Percentiles rank a stretch among this genome's conserved stretches.
phyloP scores from a whole-genome alignment of 495 filamentous ascomycete genomes.

The Recurvomyces mirabilis region DNA sequence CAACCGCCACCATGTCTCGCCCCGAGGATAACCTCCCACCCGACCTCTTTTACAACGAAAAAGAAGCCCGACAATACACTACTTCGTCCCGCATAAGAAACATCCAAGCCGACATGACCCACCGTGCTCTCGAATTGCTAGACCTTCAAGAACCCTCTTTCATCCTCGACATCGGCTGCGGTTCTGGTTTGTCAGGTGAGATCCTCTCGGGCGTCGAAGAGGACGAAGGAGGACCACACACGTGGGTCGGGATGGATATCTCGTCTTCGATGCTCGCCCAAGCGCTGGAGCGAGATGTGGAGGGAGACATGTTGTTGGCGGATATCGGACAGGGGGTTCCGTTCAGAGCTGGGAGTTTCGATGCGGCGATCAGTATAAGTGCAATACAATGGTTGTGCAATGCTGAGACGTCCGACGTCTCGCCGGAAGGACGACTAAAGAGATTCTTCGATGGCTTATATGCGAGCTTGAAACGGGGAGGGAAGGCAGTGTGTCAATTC shows the following conservation, averaged over 20 bases:
- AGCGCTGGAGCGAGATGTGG: conserved; percentile 79
- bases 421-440: conserved; percentile 57
- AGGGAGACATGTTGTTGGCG: conserved; percentile 81
- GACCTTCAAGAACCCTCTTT: conserved; percentile 66
- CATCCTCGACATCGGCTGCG: conserved; percentile 91
- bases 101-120: conserved; percentile 89
- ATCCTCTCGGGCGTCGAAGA: conserved; percentile 60
- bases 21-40: conserved; percentile 89
- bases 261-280: conserved; percentile 86
- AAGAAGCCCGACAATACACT: conserved; percentile 93
- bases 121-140: conserved; percentile 83
- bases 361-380: conserved; percentile 87
- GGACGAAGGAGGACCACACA: conserved; percentile 72
- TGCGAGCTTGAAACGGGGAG: conserved; percentile 68
- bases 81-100: conserved; percentile 88
- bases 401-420: conserved; percentile 76
- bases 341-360: conserved; percentile 84
- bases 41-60: conserved; percentile 93
- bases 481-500: conserved; percentile 89
- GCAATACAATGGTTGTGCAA: conserved; percentile 98
- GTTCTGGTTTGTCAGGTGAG: conserved; percentile 87
- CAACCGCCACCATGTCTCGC: conserved; percentile 63
- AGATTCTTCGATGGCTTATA: conserved; percentile 93
- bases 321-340: conserved; percentile 94
- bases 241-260: conserved; percentile 92